Percentiles rank a stretch among this genome's conserved stretches.
phyloP scores from a whole-genome alignment of 1,139 yeast genomes.

The Protomyces gravidus region DNA sequence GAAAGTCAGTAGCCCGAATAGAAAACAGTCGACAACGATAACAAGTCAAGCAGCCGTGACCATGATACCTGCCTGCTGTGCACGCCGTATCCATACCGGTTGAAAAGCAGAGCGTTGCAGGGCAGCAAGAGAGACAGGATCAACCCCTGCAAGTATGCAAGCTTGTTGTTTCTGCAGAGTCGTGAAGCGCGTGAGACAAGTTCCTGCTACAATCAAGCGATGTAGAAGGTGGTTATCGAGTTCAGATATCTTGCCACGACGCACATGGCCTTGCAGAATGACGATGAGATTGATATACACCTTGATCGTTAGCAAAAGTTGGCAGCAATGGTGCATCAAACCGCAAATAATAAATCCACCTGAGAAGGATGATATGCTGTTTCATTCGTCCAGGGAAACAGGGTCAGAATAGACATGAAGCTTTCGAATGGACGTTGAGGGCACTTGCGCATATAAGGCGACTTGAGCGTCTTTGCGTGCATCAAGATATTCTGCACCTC shows the following conservation, averaged over 20 bases:
- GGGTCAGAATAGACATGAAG: slow-evolving; percentile 14
- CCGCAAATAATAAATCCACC: slow-evolving; percentile 5
- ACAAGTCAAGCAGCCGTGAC: neutral
- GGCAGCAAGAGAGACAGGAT: neutral
- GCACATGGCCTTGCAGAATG: slow-evolving; percentile 16
- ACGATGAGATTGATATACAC: slow-evolving; percentile 7
- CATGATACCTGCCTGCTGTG: neutral
- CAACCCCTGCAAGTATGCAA: neutral
- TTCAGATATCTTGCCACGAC: slow-evolving; percentile 8
- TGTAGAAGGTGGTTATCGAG: slow-evolving; percentile 5
- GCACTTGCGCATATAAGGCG: slow-evolving; percentile 24
- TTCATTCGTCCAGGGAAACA: slow-evolving; percentile 16
- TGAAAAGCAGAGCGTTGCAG: neutral
- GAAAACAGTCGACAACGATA: no score
- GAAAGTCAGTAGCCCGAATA: neutral
- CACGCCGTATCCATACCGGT: neutral
- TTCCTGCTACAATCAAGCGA: slow-evolving; percentile 10
- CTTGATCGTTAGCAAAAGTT: no score
- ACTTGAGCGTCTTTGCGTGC: slow-evolving; percentile 24
- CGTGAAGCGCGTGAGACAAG: slow-evolving; percentile 12
- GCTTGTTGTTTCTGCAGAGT: slow-evolving; percentile 1
- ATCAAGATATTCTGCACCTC: slow-evolving; percentile 21
- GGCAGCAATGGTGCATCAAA: no score
- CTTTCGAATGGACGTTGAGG: slow-evolving; percentile 24
- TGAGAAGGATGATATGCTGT: slow-evolving; percentile 6